These are phyloP conservation scores for Hypholoma sublateritium DNA, from an alignment of 768 basidiomycete species.

Conservation along the genomic window DNA sequence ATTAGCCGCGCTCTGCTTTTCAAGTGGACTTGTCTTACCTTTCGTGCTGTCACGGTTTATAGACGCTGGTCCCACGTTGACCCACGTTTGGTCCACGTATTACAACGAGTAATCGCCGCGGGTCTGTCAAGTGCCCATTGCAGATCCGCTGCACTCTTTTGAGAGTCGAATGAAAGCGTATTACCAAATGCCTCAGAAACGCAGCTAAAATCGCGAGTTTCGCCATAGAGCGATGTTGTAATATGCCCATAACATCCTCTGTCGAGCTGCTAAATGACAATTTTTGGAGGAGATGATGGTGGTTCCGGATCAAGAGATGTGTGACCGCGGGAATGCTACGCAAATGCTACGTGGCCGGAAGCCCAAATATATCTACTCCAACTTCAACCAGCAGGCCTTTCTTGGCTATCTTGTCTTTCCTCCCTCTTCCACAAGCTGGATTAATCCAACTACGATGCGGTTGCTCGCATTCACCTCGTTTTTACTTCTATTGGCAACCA, in stretches of 20 bases:
- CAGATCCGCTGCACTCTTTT: neutral
- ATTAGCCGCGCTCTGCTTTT: too few species aligned
- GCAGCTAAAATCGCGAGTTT: too few species aligned
- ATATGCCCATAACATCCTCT: neutral
- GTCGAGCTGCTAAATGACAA: neutral
- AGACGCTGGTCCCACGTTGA: neutral
- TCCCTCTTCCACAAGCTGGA: conserved; percentile 4
- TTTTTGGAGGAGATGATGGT: neutral
- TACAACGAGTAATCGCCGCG: neutral
- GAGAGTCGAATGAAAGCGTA: too few species aligned
- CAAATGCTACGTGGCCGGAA: conserved; percentile 23
- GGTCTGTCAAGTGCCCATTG: neutral
- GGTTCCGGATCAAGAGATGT: neutral
- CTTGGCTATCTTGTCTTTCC: conserved; percentile 4
- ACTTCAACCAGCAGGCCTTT: conserved; percentile 4
- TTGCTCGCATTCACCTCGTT: conserved; percentile 34
- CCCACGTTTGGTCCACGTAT: neutral
- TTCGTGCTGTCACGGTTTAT: too few species aligned
- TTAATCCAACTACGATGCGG: conserved; percentile 29
- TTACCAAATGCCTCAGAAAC: too few species aligned
- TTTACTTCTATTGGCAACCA: conserved; percentile 24
- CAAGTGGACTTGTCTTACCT: too few species aligned
- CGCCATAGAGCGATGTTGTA: neutral
- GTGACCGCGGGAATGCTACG: conserved; percentile 25
- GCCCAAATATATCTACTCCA: conserved; percentile 16